Evolutionary conservation across 441 rosid species (phyloP).

Genomic region (Gossypium schwendimanii): DNA sequence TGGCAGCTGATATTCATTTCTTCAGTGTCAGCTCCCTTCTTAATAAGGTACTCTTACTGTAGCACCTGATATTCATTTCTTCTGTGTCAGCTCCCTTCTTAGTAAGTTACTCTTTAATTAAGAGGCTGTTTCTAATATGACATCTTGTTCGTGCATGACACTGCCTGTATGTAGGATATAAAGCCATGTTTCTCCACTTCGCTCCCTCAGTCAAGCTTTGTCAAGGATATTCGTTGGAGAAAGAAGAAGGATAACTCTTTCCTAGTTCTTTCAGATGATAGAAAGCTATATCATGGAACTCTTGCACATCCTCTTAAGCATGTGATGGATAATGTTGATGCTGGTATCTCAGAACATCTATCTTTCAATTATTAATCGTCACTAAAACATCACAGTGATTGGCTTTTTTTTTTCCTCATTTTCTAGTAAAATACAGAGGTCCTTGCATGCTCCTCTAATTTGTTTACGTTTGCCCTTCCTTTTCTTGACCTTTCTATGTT

Average conservation of each 20-base stretch:
- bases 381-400: background rate
- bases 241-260: constrained; percentile 43
- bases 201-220: constrained; percentile 39
- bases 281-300: constrained; percentile 53
- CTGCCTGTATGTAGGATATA: constrained; percentile 31
- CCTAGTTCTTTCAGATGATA: constrained; percentile 47
- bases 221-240: constrained; percentile 69
- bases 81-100: constrained; percentile 47
- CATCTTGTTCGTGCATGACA: background rate
- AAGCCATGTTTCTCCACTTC: constrained; percentile 43
- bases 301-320: constrained; percentile 32
- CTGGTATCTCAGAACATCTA: constrained; percentile 42
- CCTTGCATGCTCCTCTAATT: background rate
- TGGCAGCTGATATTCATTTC: constrained; percentile 42
- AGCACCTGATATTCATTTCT: constrained; percentile 27
- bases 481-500: background rate
- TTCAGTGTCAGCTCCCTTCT: constrained; percentile 53
- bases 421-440: background rate
- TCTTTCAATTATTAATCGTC: background rate
- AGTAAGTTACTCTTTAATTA: constrained; percentile 34
- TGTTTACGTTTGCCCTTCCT: background rate
- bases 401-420: background rate
- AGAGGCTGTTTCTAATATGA: background rate
- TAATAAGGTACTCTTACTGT: constrained; percentile 33
- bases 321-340: constrained; percentile 68